Evolutionary conservation across 768 basidiomycete genomes (phyloP).

Genomic region (Austroboletus festivus): DNA sequence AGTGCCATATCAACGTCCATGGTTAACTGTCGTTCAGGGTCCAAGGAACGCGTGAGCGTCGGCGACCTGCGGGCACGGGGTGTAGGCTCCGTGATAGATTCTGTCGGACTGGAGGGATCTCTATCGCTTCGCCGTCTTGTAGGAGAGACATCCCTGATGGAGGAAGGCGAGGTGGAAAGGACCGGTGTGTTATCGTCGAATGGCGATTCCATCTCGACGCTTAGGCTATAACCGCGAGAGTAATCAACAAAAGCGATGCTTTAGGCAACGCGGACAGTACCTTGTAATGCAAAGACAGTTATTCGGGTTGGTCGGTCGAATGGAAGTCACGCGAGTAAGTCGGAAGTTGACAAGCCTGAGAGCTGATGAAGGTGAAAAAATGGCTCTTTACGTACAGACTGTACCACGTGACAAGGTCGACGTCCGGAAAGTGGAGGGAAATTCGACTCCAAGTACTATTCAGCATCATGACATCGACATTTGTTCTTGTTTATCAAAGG

Average conservation of each 20-base stretch:
- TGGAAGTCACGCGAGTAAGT: neutral
- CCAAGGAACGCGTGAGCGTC: constrained; percentile 56
- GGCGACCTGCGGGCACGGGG: constrained; percentile 57
- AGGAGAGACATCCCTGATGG: constrained; percentile 39
- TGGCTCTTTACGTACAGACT: too few species aligned
- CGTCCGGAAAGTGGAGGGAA: neutral
- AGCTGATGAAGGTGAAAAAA: neutral
- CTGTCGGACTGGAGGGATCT: constrained; percentile 38
- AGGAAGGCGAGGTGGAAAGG: constrained; percentile 42
- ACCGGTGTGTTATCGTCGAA: constrained; percentile 28
- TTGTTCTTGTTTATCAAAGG: neutral
- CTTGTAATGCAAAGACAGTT: constrained; percentile 3
- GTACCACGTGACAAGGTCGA: too few species aligned
- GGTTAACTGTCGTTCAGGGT: constrained; percentile 85
- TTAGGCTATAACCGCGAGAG: neutral
- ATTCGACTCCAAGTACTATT: too few species aligned
- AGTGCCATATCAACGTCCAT: constrained; percentile 95
- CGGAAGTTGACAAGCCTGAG: constrained; percentile 1
- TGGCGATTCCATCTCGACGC: constrained; percentile 37
- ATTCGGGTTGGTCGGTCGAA: neutral
- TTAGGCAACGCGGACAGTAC: constrained; percentile 9
- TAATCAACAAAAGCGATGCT: neutral
- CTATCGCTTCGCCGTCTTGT: constrained; percentile 33
- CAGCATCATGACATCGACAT: too few species aligned
- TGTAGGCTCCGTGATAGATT: constrained; percentile 39